Conservation (phyloP, 768 basidiomycete species). For the Panus rudis region DNA sequence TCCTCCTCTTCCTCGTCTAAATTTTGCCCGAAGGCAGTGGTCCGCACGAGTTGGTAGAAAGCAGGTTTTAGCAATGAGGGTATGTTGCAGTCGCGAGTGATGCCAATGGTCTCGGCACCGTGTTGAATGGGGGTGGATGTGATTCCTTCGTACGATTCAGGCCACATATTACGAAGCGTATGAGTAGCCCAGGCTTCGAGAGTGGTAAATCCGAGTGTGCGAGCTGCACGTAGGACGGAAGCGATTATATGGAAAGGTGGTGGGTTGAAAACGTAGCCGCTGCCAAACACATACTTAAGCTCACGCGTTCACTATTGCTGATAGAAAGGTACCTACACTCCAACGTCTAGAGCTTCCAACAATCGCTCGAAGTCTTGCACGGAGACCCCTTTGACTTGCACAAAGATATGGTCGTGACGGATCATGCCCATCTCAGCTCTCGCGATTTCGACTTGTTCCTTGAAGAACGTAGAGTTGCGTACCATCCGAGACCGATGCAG, state of each 20-base stretch:
- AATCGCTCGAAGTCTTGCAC: constrained; percentile 28
- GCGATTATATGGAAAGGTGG: constrained; percentile 26
- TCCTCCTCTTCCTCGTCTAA: constrained; percentile 2
- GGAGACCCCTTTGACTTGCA: constrained; percentile 18
- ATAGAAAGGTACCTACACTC: constrained; percentile 22
- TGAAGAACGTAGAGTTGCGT: constrained; percentile 28
- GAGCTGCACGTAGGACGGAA: constrained; percentile 30
- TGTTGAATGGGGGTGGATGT: constrained; percentile 9
- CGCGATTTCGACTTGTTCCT: constrained; percentile 12
- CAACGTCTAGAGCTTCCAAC: constrained; percentile 25
- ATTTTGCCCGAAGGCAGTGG: constrained; percentile 22
- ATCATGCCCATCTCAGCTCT: constrained; percentile 2
- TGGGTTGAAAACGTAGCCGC: constrained; percentile 18
- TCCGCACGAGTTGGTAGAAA: constrained; percentile 34
- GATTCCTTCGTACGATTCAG: constrained; percentile 17
- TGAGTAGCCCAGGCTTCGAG: constrained; percentile 24
- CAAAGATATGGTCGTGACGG: constrained; percentile 15
- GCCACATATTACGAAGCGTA: constrained; percentile 27
- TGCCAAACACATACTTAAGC: constrained; percentile 1
- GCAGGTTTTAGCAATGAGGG: constrained; percentile 28
- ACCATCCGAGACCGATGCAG: constrained; percentile 31
- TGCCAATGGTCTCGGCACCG: constrained; percentile 25
- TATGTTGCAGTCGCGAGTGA: constrained; percentile 25
- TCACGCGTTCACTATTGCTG: neutral
- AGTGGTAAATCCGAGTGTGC: constrained; percentile 24